Conservation (phyloP, 2,329 filamentous ascomycete genomes). For the Sclerotinia trifoliorum region DNA sequence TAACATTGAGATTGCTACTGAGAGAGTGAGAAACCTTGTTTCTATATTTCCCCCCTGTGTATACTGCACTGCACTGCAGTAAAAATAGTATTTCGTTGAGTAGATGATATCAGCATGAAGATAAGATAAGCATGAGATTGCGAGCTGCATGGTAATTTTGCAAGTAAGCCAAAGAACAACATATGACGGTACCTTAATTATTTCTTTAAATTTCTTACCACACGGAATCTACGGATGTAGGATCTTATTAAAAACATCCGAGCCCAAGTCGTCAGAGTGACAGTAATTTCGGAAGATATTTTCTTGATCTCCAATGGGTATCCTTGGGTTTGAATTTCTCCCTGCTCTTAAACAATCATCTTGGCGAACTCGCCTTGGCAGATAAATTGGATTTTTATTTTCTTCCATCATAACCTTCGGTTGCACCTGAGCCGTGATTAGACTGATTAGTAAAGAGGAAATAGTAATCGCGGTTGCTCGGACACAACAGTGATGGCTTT, state of each 20-base stretch:
- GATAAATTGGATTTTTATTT: background rate
- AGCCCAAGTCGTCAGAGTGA: background rate
- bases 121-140: slow-evolving; percentile 3
- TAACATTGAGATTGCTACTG: background rate
- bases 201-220: background rate
- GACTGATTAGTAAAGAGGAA: background rate
- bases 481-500: background rate
- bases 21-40: background rate
- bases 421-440: background rate
- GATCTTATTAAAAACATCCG: background rate
- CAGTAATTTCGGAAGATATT: slow-evolving; percentile 7
- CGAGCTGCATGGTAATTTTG: slow-evolving; percentile 2
- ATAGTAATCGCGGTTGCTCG: background rate
- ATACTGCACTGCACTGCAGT: slow-evolving; percentile 6
- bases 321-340: background rate
- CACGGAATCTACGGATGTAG: background rate
- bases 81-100: background rate
- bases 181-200: slow-evolving; percentile 10
- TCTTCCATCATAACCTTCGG: slow-evolving; percentile 2
- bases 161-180: slow-evolving; percentile 7
- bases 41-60: background rate
- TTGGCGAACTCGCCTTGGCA: background rate
- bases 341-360: background rate
- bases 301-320: slow-evolving; percentile 7
- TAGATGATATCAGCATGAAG: background rate